phyloP scores from a whole-genome alignment of 768 basidiomycete species.

The Lactarius sanguifluus region DNA sequence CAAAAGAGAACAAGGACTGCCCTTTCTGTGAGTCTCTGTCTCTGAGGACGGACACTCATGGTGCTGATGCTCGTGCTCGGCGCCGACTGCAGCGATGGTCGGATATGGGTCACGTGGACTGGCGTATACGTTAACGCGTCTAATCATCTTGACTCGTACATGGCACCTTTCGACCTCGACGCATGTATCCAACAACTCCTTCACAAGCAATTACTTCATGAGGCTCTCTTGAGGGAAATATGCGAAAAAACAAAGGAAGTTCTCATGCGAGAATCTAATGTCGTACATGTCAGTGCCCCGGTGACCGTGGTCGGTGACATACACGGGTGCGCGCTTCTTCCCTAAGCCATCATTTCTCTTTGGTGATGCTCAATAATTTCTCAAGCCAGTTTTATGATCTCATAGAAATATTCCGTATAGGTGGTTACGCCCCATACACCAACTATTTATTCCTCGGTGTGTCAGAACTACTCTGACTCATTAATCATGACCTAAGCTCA shows the following conservation, averaged over 20 bases:
- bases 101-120: neutral
- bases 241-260: constrained; percentile 99
- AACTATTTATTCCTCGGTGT: constrained; percentile 97
- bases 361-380: constrained; percentile 38
- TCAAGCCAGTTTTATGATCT: constrained; percentile 98
- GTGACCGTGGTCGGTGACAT: constrained; percentile 99
- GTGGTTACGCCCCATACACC: constrained; percentile 92
- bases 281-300: constrained; percentile 94
- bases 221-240: constrained; percentile 94
- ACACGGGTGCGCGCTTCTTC: constrained; percentile 74
- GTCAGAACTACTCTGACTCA: constrained; percentile 35
- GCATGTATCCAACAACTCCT: constrained; percentile 91
- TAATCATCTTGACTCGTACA: constrained; percentile 28
- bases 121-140: neutral
- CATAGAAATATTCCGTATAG: constrained; percentile 98
- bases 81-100: neutral
- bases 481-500: constrained; percentile 11
- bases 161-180: constrained; percentile 88
- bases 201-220: constrained; percentile 90
- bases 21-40: neutral
- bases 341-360: constrained; percentile 23
- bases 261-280: constrained; percentile 97
- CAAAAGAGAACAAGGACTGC: neutral
- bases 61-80: neutral
- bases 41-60: neutral